Base-by-base conservation (phyloP, 1,284 basidiomycete species). In the Abortiporus biennis region DNA sequence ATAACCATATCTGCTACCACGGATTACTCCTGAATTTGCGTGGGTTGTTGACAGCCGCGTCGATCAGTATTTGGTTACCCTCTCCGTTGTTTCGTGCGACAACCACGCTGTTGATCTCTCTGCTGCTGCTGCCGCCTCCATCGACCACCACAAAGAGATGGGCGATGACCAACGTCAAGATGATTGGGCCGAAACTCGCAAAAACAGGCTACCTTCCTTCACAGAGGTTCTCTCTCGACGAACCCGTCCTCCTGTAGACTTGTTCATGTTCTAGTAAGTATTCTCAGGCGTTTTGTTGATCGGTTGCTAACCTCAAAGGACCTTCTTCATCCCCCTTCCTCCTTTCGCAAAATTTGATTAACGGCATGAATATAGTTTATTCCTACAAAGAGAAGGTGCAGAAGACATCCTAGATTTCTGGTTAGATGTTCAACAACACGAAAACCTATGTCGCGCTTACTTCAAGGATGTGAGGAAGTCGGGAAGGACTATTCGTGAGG, bases 341-440 rank as follows among this genome's bases (percentile, higher is more conserved):
- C 27, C 21, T 42, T 19, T 37, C 30, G 27, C 27, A 29, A 8
- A 29, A 29, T n/a, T 9, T n/a, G n/a, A n/a, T n/a, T n/a, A n/a
- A n/a, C n/a, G n/a, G n/a, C n/a, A n/a, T n/a, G n/a, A 3, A 47
- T 46, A 19, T 44, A 88, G 86, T 60, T 73, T 89, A 47, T 96
- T 94, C 61, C 71, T 97, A 31, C 92, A 98, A 61, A 80, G 93
- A 30, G 93, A 97, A 66, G 85, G 89, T 24, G 83, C 91, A 42
- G 94, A 97, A 61, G 94, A 98, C 61, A 88, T 94, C 32, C 71
- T 99, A 38, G 95, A 98, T 64, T 99, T 99, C 56, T 99, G 94
- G 94, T 80, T 99, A 24, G 95, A 99, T 59, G 95, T 98, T 2
- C 92, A 97, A 57, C 95, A 98, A 67, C 95, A 99, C 62, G 96